Base-by-base conservation (phyloP, 1,139 yeast genomes). In the Yamadazyma diospyri region DNA sequence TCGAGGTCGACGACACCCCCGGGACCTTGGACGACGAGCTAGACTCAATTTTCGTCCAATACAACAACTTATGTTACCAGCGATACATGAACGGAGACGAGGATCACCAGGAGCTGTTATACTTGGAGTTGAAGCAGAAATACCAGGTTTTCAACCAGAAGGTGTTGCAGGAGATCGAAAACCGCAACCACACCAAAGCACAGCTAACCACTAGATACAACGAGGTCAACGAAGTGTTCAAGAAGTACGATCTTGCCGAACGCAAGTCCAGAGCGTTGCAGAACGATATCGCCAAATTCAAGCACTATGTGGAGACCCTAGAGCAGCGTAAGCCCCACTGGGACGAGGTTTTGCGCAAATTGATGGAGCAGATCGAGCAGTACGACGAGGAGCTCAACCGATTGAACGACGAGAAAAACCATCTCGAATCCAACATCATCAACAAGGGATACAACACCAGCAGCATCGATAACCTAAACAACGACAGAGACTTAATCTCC, bases 261-360 rank as follows among this genome's bases (percentile, higher is more conserved):
- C 68, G 71, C 45, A 80, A 81, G 50, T 66, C 78, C 6, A 66
- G 63, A 36, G 87, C 87, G 0, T 60, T 88, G 36, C 83, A 81
- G 45, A 76, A 78, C 38, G 97, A 88, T 57, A 64, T 82, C 27
- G 62, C 66, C 29, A 83, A 83, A 52, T 83, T 85, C 51, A 72
- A 76, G 46, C 81, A 78, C 13, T 85, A 83, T 50, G 78, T 84
- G 32, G 78, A 77, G 30, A 68, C 78, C 8, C 79, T 84, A 74
- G 77, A 80, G 43, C 61, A 67, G 21, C 67, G 86, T 37, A 81
- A 81, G 47, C 50, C 59, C 5, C 80, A 78, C 51, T 83, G 94
- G 94, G 64, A 71, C 3, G 61, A 62, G 18, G 72, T 76, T 25
- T 53, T 83, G 34, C 64, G 66, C 16, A 76, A 77, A 44, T 72